Conservation (phyloP, 176 grass and related monocot species). For the Oryza brachyantha region DNA sequence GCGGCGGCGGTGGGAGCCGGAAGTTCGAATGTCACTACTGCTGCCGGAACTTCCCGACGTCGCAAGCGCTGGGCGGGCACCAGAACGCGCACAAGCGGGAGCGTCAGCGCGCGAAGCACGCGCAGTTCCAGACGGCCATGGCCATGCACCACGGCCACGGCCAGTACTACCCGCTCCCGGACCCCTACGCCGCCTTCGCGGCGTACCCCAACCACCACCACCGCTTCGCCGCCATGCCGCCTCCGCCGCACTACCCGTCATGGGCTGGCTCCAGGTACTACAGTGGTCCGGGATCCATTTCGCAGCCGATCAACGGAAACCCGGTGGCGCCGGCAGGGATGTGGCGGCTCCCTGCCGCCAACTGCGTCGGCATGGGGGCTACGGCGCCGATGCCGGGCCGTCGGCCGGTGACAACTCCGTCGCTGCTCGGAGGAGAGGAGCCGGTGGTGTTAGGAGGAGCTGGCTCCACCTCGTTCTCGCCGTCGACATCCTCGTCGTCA, state of each 20-base stretch:
- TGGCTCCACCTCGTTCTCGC: constrained; percentile 32
- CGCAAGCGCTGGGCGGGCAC: constrained; percentile 93
- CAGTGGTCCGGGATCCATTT: constrained; percentile 50
- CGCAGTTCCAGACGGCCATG: constrained; percentile 74
- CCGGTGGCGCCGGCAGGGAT: constrained; percentile 34
- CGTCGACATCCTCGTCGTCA: constrained; percentile 39
- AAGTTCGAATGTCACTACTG: constrained; percentile 96
- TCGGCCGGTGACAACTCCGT: background rate
- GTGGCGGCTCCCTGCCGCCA: constrained; percentile 29
- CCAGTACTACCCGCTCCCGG: constrained; percentile 29
- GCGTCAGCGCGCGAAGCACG: constrained; percentile 69
- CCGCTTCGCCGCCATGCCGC: constrained; percentile 29
- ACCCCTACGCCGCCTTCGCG: constrained; percentile 35
- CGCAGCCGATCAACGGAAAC: constrained; percentile 67
- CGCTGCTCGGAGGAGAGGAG: constrained; percentile 32
- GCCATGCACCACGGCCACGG: constrained; percentile 35
- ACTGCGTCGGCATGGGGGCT: background rate
- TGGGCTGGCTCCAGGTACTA: constrained; percentile 47
- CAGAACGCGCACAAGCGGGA: constrained; percentile 97
- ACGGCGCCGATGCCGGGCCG: background rate
- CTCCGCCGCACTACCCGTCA: constrained; percentile 66
- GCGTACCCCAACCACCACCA: constrained; percentile 27
- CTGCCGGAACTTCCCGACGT: constrained; percentile 82
- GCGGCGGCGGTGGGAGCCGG: background rate
- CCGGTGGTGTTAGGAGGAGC: constrained; percentile 16